A percentile compares a stretch with the other conserved stretches of the same genome.
These are phyloP conservation scores for Erodium chrysanthum DNA, from an alignment of 441 rosid species.

Conservation along the genomic window DNA sequence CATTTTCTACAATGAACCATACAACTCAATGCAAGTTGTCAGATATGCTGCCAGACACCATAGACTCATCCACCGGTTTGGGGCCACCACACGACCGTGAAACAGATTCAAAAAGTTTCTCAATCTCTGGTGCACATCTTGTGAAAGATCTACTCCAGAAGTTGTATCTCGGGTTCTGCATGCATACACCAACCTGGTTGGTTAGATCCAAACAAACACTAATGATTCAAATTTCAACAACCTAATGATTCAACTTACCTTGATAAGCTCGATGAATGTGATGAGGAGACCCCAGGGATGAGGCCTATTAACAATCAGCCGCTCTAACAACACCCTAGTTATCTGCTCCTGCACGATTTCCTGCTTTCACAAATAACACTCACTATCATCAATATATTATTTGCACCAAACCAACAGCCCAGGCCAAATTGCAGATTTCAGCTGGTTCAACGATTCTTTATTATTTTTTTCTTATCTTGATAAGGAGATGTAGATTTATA, in stretches of 20 bases:
- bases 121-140: constrained; percentile 29
- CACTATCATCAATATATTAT: neutral
- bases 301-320: constrained; percentile 24
- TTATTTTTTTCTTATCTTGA: neutral
- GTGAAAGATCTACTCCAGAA: constrained; percentile 28
- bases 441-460: neutral
- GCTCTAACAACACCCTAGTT: constrained; percentile 28
- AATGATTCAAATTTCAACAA: neutral
- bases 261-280: constrained; percentile 27
- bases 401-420: neutral
- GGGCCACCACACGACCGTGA: constrained; percentile 28
- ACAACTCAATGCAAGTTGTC: constrained; percentile 20
- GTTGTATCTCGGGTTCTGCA: constrained; percentile 28
- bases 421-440: neutral
- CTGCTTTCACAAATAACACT: constrained; percentile 13
- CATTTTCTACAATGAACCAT: neutral
- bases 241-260: constrained; percentile 18
- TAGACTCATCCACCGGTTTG: constrained; percentile 19
- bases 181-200: neutral
- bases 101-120: constrained; percentile 23
- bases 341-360: constrained; percentile 30
- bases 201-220: neutral
- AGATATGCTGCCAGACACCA: constrained; percentile 21
- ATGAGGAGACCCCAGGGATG: constrained; percentile 29
- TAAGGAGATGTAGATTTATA: neutral